A percentile compares a stretch with the other conserved stretches of the same genome.
These are phyloP conservation scores for Petunia secreta DNA, from an alignment of 257 asterid genomes.

Conservation along the genomic window DNA sequence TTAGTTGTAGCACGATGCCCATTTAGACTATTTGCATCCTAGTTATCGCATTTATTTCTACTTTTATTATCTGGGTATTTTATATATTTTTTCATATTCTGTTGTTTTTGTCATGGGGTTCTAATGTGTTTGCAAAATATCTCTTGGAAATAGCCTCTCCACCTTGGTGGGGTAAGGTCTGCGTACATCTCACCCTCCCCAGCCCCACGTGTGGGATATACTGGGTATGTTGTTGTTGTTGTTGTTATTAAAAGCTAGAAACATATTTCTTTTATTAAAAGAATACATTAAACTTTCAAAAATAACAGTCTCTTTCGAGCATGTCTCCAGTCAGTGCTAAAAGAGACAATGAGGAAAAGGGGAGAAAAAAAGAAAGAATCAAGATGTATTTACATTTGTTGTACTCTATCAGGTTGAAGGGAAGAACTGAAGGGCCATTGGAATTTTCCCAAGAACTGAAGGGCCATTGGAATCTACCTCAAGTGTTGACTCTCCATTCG, in stretches of 20 bases:
- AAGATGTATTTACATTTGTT: neutral
- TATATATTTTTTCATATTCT: too few relatives aligned
- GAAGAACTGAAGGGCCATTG: neutral
- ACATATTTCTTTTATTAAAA: neutral
- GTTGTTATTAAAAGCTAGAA: neutral
- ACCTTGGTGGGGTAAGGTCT: too few relatives aligned
- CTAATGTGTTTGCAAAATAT: too few relatives aligned
- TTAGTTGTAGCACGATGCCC: too few relatives aligned
- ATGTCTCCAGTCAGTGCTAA: neutral
- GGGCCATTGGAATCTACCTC: neutral
- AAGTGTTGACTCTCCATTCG: neutral
- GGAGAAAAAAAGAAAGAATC: neutral
- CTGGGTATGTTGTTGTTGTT: too few relatives aligned
- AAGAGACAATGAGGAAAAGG: neutral
- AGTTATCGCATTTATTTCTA: too few relatives aligned
- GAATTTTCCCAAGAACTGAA: neutral
- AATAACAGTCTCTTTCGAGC: neutral
- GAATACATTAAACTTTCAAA: neutral
- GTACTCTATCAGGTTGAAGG: neutral
- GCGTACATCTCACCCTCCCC: too few relatives aligned
- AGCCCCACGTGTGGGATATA: too few relatives aligned
- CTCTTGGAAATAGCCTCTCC: too few relatives aligned
- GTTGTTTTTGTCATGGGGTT: too few relatives aligned
- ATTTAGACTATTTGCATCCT: too few relatives aligned
- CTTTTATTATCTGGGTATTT: too few relatives aligned